Base-by-base conservation (phyloP, 768 basidiomycete genomes). In the Tylopilus intermedius region DNA sequence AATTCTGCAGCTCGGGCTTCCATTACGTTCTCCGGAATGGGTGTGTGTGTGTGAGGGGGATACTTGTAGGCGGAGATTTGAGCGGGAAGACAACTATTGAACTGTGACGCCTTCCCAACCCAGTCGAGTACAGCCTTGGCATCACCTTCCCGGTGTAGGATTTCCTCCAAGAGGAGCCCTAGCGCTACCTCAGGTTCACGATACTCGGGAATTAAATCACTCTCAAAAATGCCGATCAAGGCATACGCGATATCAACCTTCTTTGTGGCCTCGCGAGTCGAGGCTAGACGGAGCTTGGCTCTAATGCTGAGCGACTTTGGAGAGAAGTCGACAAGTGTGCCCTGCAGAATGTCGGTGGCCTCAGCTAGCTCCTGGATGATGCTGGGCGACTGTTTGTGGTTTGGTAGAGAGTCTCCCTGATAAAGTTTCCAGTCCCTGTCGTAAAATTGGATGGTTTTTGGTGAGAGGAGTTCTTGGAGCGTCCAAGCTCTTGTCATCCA, bases 71-170 rank as follows among this genome's bases (percentile, higher is more conserved):
- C 46, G 2, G 50, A 47, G 37, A 58, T 51, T 1, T 47, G 38
- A 9, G 55, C 51, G 14, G 58, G 58, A 13, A 58, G 41, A 21
- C 56, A 58, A 21, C 56, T 59, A 18, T 59, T 46, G 37, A 58
- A 59, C 35, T 40, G 8, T 9, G 58, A 59, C 2, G 50, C 30
- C 43, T 21, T 21, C 41, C 58, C 58, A 13, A 37, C 29, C 58
- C 58, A 59, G 38, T 59, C 58, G 0, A 57, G 41, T 37, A 56
- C 50, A 8, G 56, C 48, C 27, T 29, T 50, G 37, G 29, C 9
- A 11, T 58, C 52, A 14, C 46, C 30, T 30, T 51, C 30, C 21
- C 45, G 57, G 14, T 47, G 15, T n/a, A 51, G 38, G n/a, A 56
- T 42, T 14, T 51, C 57, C 29, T 57, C 33, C 41, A 57, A 45